Base-by-base conservation (phyloP, 2,329 filamentous ascomycete species). In the Grosmannia huntii region DNA sequence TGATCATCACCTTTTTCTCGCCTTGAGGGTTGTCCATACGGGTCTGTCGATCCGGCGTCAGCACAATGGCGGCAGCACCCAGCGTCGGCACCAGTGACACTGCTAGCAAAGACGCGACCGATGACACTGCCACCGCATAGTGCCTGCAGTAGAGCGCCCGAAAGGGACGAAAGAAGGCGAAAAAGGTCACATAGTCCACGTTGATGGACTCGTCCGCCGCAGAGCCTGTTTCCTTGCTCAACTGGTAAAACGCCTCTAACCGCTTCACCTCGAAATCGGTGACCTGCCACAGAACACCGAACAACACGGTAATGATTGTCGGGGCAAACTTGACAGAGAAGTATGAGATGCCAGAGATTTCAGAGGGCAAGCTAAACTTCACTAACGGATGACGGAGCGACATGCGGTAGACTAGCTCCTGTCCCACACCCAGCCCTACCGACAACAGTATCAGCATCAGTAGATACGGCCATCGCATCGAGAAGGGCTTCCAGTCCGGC, bases 161-260 rank as follows among this genome's bases (percentile, higher is more conserved):
- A 5, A 89, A 68, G 0, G 86, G 86, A 2, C 84, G 77, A 46
- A 85, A 69, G 65, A 87, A 82, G 64, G 78, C 83, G 71, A 85
- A 80, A 63, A 82, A 78, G 5, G 85, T 88, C 51, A 87, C 76
- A 60, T 90, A 90, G 68, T 89, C 84, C 61, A 87, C 84, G 62
- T 89, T 89, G 65, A 90, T 79, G 0, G 83, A 87, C 66, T 83
- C 79, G 46, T 78, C 79, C 0, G 83, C 84, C 23, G 83, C 69
- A 1, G 84, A 82, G 16, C 84, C 84, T 3, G 75, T 76, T 3
- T 76, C 72, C 61, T 76, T 81, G 3, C 82, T 85, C 55, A 87
- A 72, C 66, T 86, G 83, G 62, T 85, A 84, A 64, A 81, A 86
- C 0, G 83, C 79, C 66, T 87, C 84, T 31, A 86, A 69, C n/a